These are phyloP conservation scores for Verticillium tricorpus DNA, from an alignment of 2,329 filamentous ascomycete genomes.

Conservation along the genomic window DNA sequence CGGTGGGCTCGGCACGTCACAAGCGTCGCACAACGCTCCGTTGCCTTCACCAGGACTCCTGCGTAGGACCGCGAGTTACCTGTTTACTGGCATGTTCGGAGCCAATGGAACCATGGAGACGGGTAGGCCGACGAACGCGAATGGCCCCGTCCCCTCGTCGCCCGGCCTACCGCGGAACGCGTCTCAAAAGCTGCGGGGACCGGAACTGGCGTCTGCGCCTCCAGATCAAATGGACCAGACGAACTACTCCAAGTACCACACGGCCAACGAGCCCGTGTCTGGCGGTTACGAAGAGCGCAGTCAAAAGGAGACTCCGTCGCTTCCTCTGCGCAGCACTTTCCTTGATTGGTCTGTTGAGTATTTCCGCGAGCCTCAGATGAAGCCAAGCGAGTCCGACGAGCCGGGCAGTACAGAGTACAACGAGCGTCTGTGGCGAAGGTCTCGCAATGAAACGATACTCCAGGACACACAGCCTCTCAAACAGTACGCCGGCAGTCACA, in stretches of 20 bases:
- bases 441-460: slow-evolving; percentile 89
- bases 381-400: slow-evolving; percentile 89
- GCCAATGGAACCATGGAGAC: not conserved
- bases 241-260: slow-evolving; percentile 66
- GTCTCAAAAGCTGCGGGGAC: slow-evolving; percentile 35
- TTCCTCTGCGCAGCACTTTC: slow-evolving; percentile 80
- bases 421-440: slow-evolving; percentile 84
- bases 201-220: slow-evolving; percentile 45
- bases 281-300: slow-evolving; percentile 66
- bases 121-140: slow-evolving; percentile 7
- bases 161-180: slow-evolving; percentile 29
- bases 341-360: slow-evolving; percentile 97
- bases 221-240: slow-evolving; percentile 72
- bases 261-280: slow-evolving; percentile 74
- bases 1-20: not conserved
- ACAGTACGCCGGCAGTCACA: slow-evolving; percentile 75
- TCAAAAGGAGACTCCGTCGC: slow-evolving; percentile 49
- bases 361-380: slow-evolving; percentile 98
- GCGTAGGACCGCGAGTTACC: slow-evolving; percentile 58
- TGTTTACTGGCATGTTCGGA: slow-evolving; percentile 46
- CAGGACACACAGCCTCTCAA: slow-evolving; percentile 92
- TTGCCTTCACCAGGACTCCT: slow-evolving; percentile 53
- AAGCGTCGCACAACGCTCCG: slow-evolving; percentile 27
- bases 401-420: slow-evolving; percentile 97
- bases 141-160: slow-evolving; percentile 17